phyloP scores from a whole-genome alignment of 1,284 basidiomycete species.

The Thecaphora frezii region DNA sequence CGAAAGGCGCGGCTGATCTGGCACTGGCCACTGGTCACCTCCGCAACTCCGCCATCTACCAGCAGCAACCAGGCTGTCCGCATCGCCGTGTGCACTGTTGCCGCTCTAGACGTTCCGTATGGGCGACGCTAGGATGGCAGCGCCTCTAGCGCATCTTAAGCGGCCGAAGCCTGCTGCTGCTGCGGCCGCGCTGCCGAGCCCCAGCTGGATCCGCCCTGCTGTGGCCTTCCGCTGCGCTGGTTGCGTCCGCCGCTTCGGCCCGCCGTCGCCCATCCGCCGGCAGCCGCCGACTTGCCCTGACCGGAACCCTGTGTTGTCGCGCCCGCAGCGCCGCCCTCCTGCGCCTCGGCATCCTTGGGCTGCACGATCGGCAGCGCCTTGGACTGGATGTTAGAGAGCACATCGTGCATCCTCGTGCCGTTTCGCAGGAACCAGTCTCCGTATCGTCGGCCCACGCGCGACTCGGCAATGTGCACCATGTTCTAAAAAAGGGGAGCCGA shows the following conservation, averaged over 20 bases:
- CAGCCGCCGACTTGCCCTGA: background rate
- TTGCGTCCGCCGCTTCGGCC: background rate
- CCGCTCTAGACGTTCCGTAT: no score
- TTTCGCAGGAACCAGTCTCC: conserved; percentile 92
- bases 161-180: no score
- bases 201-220: no score
- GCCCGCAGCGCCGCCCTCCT: background rate
- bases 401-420: conserved; percentile 50
- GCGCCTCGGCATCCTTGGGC: conserved; percentile 1
- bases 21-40: no score
- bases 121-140: no score
- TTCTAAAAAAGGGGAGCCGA: conserved; percentile 65
- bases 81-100: no score
- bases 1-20: no score
- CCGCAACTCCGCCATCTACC: no score
- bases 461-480: conserved; percentile 93
- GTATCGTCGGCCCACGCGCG: conserved; percentile 84
- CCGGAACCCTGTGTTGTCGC: background rate
- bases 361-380: conserved; percentile 43
- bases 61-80: no score
- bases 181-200: no score
- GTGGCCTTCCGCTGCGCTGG: no score
- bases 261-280: background rate
- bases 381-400: conserved; percentile 36
- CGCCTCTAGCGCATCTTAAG: no score